Evolutionary conservation across 106 monocot genomes (phyloP), one percentile per base, ranked within the genome.

Genomic region (Hemerocallis citrina): DNA sequence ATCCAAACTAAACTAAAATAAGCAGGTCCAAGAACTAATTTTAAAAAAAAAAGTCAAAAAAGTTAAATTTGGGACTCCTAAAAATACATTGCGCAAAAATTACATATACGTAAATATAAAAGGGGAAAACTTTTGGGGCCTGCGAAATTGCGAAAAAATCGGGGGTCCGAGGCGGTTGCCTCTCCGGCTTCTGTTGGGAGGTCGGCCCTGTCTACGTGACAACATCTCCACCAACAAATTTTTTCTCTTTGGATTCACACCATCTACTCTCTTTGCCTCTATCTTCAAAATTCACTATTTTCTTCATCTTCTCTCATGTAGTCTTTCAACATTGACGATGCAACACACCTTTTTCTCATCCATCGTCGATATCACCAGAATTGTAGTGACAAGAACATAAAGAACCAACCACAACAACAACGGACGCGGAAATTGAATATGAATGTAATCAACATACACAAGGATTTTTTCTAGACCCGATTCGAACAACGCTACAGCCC

Each of bases 391-490:
- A 28, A 81, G 34, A 34, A 81, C 30, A 55, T 85, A 76, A 20
- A 85, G 56, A 1, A 82, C 62, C 63, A 85, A 28, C n/a, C n/a
- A n/a, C 34, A 82, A 74, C 33, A 85, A 62, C 10, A 79, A 45
- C 9, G 69, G 79, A 9, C 81, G 34, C 27, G 77, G 72, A 14
- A 54, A n/a, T n/a, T 19, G 23, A 57, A 27, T 23, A 13, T 32
- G n/a, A 32, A 28, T 4, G 59, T 34, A 16, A 24, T 7, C 64
- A 16, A 75, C 14, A 28, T 25, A 56, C 0, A 63, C 56, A 2
- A 88, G n/a, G 34, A 83, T 57, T 38, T 77, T 75, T 20, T 57
- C 64, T 16, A 76, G 34, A 14, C 41, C 69, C 0, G 86, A 86
- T 7, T 75, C 65, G 16, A 78, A 47, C 4, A 86, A 55, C 11